phyloP scores from a whole-genome alignment of 495 filamentous ascomycete species.

The Thermochaetoides thermophila region DNA sequence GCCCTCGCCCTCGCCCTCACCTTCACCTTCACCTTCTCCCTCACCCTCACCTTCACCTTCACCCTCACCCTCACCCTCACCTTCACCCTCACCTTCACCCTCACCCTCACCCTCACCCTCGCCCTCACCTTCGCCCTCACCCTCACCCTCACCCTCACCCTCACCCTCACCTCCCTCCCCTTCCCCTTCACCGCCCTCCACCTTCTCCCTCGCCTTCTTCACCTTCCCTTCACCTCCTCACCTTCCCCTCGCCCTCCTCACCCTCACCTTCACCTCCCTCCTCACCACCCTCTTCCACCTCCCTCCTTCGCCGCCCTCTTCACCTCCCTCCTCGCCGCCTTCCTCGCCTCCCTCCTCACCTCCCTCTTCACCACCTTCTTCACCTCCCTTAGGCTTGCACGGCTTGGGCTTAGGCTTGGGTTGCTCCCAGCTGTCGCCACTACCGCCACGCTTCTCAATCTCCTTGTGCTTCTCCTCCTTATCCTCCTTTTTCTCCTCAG shows the following conservation, averaged over 20 bases:
- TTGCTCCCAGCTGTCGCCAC: not conserved
- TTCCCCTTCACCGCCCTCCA: too few relatives aligned
- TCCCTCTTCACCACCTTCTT: not conserved
- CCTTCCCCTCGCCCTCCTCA: too few relatives aligned
- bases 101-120: not conserved
- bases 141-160: not conserved
- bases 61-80: not conserved
- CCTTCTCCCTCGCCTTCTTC: too few relatives aligned
- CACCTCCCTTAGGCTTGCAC: too few relatives aligned
- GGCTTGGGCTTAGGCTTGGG: too few relatives aligned
- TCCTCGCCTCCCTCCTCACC: not conserved
- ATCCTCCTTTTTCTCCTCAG: constrained; percentile 1
- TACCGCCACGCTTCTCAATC: not conserved
- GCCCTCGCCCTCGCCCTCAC: too few relatives aligned
- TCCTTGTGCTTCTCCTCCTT: not conserved
- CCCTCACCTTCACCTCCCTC: too few relatives aligned
- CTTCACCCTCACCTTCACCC: not conserved
- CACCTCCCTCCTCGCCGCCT: not conserved
- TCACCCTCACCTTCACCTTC: too few relatives aligned
- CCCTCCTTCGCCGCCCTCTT: not conserved
- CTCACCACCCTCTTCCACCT: too few relatives aligned
- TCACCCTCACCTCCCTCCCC: not conserved
- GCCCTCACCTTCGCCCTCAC: not conserved
- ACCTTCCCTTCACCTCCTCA: too few relatives aligned
- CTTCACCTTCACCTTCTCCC: too few relatives aligned